Base-by-base conservation (phyloP, 2,329 filamentous ascomycete species). In the Huntiella savannae region DNA sequence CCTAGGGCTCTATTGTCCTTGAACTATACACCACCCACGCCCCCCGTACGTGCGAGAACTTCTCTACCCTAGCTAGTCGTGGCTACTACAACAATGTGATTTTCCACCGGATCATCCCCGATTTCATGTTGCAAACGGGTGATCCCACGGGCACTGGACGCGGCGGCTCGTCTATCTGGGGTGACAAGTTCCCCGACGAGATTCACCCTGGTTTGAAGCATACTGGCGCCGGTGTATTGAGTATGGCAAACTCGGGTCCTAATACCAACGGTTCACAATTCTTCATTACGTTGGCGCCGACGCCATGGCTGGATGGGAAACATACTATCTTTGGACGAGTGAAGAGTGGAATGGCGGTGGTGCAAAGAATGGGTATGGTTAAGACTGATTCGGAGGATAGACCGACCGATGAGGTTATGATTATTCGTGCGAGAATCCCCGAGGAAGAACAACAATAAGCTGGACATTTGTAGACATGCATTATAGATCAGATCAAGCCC, bases 271-370 rank as follows among this genome's bases (percentile, higher is more conserved):
- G 88, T 16, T 84, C 77, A 49, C 91, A 96, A 63, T 98, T 96
- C 63, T 96, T 96, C 60, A 77, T 98, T 54, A 96, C 91, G 0
- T 69, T 96, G 33, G 88, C 86, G 5, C 88, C 88, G 4, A 88
- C 91, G 12, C 91, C 91, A 0, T 96, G 88, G 88, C 64, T 98
- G 50, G 91, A 98, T 62, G 86, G 87, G 16, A 95, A 94, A 62
- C 88, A 98, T 61, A 93, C 87, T 8, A 92, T 98, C 54, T 98
- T 98, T 59, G 91, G 91, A 1, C 68, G 88, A 46, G 86, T 98
- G 35, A 87, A 82, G 65, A 73, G 64, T 46, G 91, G 91, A 0
- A 75, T 96, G 71, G 68, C 72, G 48, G 70, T 88, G n/a, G 77
- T 96, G 22, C 79, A 84, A 66, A 72, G 85, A 53, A 82, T 98